Evolutionary conservation across 1,284 basidiomycete genomes (phyloP).

Genomic region (Mycosarcoma maydis): DNA sequence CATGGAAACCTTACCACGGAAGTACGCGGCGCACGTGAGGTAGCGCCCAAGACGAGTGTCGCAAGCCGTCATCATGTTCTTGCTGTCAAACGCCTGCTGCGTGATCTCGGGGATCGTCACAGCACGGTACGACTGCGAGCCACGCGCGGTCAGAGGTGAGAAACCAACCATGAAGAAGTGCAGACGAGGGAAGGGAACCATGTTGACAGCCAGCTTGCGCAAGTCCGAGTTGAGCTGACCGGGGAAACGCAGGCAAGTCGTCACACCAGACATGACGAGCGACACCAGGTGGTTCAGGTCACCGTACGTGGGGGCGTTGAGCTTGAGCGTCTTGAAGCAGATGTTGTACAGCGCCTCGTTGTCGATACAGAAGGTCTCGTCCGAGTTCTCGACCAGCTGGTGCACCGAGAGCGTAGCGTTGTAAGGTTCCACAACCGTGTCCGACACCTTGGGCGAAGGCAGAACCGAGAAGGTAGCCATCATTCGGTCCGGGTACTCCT

Average conservation of each 20-base stretch:
- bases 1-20: conserved; percentile 62
- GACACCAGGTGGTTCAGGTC: conserved; percentile 74
- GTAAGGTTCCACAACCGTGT: conserved; percentile 95
- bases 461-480: conserved; percentile 90
- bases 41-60: conserved; percentile 72
- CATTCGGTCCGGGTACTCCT: conserved; percentile 76
- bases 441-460: conserved; percentile 92
- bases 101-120: conserved; percentile 65
- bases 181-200: conserved; percentile 70
- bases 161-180: conserved; percentile 68
- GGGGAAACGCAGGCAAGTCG: conserved; percentile 89
- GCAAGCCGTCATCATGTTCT: conserved; percentile 75
- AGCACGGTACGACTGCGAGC: conserved; percentile 71
- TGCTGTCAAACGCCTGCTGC: conserved; percentile 64
- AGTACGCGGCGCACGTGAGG: conserved; percentile 69
- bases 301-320: conserved; percentile 69
- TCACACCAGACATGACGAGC: conserved; percentile 88
- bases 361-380: conserved; percentile 88
- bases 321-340: conserved; percentile 78
- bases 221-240: conserved; percentile 94
- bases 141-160: conserved; percentile 66
- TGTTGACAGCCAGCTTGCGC: conserved; percentile 90
- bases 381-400: conserved; percentile 87
- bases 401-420: conserved; percentile 89
- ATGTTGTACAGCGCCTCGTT: conserved; percentile 96